Conservation (phyloP, 495 filamentous ascomycete genomes). For the Penicillium antarcticum region DNA sequence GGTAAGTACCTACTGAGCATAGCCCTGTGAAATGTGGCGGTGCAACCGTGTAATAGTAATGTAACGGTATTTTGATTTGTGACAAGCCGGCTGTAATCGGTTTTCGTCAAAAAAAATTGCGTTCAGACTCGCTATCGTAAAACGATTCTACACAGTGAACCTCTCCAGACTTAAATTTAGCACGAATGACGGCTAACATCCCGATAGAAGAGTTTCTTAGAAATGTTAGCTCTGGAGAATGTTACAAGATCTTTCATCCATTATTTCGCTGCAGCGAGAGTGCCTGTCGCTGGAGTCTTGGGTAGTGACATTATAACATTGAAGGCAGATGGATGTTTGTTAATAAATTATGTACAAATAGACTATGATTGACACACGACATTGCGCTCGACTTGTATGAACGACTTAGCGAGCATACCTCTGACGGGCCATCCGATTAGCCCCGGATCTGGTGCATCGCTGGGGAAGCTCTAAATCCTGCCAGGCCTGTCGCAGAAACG, state of each 20-base stretch:
- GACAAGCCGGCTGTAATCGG: not conserved
- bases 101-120: not conserved
- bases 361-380: too few species aligned
- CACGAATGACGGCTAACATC: not conserved
- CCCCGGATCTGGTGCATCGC: constrained; percentile 10
- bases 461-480: constrained; percentile 6
- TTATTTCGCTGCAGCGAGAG: not conserved
- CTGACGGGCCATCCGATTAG: not conserved
- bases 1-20: not conserved
- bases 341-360: not conserved
- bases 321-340: not conserved
- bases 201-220: not conserved
- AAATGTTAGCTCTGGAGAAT: not conserved
- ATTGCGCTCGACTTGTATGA: too few species aligned
- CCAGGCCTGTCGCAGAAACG: constrained; percentile 8
- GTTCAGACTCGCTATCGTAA: not conserved
- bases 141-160: not conserved
- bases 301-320: not conserved
- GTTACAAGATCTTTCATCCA: not conserved
- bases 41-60: not conserved
- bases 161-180: not conserved
- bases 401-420: too few species aligned
- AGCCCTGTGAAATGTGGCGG: not conserved
- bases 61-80: not conserved
- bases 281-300: not conserved